Conservation (phyloP, 2,329 filamentous ascomycete genomes). For the Aspergillus pseudoterreus region DNA sequence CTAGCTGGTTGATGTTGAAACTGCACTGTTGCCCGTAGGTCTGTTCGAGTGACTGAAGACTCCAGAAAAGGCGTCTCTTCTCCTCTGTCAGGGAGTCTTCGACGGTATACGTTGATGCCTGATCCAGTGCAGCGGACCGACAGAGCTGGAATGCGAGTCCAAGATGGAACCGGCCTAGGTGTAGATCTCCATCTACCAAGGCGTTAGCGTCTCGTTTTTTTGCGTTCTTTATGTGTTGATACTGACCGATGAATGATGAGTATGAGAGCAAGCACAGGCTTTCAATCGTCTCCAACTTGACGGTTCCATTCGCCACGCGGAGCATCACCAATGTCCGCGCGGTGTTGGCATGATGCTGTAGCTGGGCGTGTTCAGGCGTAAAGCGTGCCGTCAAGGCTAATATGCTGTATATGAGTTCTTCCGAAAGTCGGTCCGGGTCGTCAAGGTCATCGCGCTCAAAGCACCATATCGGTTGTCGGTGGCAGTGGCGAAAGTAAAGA, state of each 20-base stretch:
- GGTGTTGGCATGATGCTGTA: constrained; percentile 37
- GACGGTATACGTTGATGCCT: constrained; percentile 37
- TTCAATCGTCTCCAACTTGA: constrained; percentile 49
- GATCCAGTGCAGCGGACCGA: constrained; percentile 49
- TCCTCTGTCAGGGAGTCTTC: constrained; percentile 39
- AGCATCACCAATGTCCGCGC: constrained; percentile 42
- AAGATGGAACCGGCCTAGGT: constrained; percentile 50
- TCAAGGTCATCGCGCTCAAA: constrained; percentile 32
- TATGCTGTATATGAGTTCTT: constrained; percentile 33
- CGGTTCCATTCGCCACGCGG: constrained; percentile 50
- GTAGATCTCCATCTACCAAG: constrained; percentile 44
- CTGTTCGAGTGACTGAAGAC: constrained; percentile 49
- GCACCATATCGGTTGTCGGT: constrained; percentile 37
- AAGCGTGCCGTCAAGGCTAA: constrained; percentile 32
- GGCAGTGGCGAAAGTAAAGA: constrained; percentile 35
- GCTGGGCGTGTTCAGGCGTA: constrained; percentile 24
- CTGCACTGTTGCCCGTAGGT: constrained; percentile 48
- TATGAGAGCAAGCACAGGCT: constrained; percentile 51
- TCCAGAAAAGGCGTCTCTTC: constrained; percentile 52
- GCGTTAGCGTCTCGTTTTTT: not conserved
- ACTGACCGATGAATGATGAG: constrained; percentile 48
- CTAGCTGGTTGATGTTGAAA: constrained; percentile 40
- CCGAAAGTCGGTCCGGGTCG: constrained; percentile 22
- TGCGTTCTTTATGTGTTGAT: too few species aligned
- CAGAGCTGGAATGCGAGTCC: constrained; percentile 51